These are phyloP conservation scores for Talaromyces sp. DNA, from an alignment of 2,329 filamentous ascomycete genomes.

Conservation along the genomic window DNA sequence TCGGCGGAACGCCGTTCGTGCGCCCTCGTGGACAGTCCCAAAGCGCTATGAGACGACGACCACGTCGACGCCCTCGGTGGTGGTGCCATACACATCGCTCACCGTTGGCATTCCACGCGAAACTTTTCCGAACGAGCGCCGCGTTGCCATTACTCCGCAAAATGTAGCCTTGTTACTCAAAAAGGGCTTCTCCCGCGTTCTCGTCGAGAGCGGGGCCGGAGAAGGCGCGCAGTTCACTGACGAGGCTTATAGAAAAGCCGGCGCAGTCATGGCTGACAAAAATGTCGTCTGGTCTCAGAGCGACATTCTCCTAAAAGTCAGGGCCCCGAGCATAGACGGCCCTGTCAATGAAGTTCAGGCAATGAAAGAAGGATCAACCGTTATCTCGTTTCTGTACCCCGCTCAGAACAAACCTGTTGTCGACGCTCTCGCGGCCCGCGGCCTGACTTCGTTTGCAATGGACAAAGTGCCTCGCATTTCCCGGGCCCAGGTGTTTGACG, in stretches of 20 bases:
- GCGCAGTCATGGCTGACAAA: constrained; percentile 68
- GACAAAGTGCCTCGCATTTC: constrained; percentile 89
- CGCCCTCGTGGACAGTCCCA: neutral
- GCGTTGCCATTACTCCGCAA: constrained; percentile 77
- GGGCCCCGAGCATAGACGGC: constrained; percentile 56
- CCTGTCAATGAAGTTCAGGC: constrained; percentile 60
- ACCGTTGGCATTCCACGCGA: constrained; percentile 76
- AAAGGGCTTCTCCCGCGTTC: constrained; percentile 71
- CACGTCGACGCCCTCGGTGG: constrained; percentile 5
- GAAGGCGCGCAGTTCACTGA: constrained; percentile 70
- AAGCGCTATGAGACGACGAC: constrained; percentile 6
- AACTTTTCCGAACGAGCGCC: constrained; percentile 70
- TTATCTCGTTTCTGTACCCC: constrained; percentile 80
- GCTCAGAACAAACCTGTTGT: constrained; percentile 72
- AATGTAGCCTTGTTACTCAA: constrained; percentile 78
- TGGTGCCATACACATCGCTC: constrained; percentile 61
- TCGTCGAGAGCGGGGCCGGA: constrained; percentile 79
- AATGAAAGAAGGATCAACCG: constrained; percentile 62
- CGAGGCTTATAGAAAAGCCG: constrained; percentile 68
- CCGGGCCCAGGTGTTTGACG: constrained; percentile 81
- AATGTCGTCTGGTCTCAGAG: constrained; percentile 65
- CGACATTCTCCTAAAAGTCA: constrained; percentile 79
- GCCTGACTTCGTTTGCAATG: constrained; percentile 79
- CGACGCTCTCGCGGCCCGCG: constrained; percentile 62
- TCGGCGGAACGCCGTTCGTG: neutral